Evolutionary conservation across 805 yeast genomes (phyloP).

Genomic region (Kodamaea kaohsiungensis): DNA sequence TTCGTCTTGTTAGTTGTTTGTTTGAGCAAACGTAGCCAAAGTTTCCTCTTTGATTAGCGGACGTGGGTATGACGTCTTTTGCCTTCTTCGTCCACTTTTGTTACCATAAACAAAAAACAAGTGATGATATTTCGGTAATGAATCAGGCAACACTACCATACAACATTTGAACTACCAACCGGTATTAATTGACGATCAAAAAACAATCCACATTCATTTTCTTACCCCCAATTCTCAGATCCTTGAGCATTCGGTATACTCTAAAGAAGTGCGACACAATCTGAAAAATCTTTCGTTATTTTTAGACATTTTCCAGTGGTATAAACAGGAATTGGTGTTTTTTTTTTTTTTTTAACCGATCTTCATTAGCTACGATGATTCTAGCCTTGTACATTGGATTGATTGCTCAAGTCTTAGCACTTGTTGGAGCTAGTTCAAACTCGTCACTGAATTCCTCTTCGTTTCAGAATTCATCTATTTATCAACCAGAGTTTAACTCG

Average conservation of each 20-base stretch:
- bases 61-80: too few species aligned
- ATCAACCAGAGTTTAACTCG: constrained; percentile 9
- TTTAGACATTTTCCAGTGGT: background rate
- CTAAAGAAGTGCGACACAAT: background rate
- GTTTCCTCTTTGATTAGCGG: too few species aligned
- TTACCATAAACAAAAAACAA: too few species aligned
- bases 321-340: background rate
- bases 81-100: too few species aligned
- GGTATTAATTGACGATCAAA: too few species aligned
- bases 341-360: too few species aligned
- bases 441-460: background rate
- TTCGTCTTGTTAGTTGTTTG: background rate
- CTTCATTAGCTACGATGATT: background rate
- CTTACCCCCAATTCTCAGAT: background rate
- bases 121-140: too few species aligned
- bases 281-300: background rate
- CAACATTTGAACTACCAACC: too few species aligned
- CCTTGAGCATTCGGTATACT: background rate
- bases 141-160: too few species aligned
- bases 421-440: constrained; percentile 4
- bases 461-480: constrained; percentile 4
- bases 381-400: background rate
- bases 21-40: too few species aligned
- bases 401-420: background rate
- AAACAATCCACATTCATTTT: background rate